A percentile compares a stretch with the other conserved stretches of the same genome.
Conservation (phyloP, 345 rosid genomes). For the Bruguiera sexangula region DNA sequence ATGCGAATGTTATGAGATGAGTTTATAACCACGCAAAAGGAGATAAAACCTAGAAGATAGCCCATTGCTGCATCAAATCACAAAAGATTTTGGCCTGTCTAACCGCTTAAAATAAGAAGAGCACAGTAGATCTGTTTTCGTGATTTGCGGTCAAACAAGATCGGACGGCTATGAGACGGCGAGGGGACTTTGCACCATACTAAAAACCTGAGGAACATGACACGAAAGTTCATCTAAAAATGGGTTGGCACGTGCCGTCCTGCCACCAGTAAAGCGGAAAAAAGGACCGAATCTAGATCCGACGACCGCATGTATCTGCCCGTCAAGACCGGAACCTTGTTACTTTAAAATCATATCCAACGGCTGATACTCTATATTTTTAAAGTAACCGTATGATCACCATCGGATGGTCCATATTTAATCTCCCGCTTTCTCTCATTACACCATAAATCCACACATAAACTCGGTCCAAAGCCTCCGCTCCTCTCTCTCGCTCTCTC, state of each 20-base stretch:
- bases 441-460: slow-evolving; percentile 31
- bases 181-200: neutral
- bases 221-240: neutral
- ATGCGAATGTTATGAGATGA: too few relatives aligned
- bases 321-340: slow-evolving; percentile 39
- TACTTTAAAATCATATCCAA: slow-evolving; percentile 34
- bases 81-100: too few relatives aligned
- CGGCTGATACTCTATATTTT: slow-evolving; percentile 22
- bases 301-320: slow-evolving; percentile 46
- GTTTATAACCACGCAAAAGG: too few relatives aligned
- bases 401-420: slow-evolving; percentile 53
- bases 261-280: slow-evolving; percentile 39
- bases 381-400: slow-evolving; percentile 23
- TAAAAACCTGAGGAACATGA: too few relatives aligned
- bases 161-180: slow-evolving; percentile 9
- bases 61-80: too few relatives aligned
- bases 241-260: slow-evolving; percentile 64
- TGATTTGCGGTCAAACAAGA: neutral
- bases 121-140: too few relatives aligned
- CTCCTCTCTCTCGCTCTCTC: too few relatives aligned
- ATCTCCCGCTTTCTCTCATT: slow-evolving; percentile 27
- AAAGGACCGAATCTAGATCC: slow-evolving; percentile 45
- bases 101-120: too few relatives aligned
- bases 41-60: too few relatives aligned
- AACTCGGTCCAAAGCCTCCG: slow-evolving; percentile 28